Base-by-base conservation (phyloP, 169 alveolate species). In the Plasmodium berghei region DNA sequence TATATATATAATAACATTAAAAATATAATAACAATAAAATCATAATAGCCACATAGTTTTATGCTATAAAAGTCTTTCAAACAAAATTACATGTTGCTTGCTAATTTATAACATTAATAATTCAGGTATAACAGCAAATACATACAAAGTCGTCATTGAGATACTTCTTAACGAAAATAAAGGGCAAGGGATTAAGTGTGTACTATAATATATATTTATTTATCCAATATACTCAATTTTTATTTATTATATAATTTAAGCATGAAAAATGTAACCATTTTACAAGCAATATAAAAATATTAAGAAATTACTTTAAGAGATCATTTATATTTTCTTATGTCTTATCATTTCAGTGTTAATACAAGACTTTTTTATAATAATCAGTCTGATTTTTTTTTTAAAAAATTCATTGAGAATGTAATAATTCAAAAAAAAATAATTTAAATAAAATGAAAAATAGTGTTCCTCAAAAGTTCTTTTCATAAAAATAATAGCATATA, bases 121-220 rank as follows among this genome's bases (percentile, higher is more conserved):
- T 56, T 24, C 69, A 77, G 89, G 42, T 26, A 63, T 77, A 77
- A 77, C 89, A 24, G 45, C 73, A 63, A 64, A 77, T 42, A 46
- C 49, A 48, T 77, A 77, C 54, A 77, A 77, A 77, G 66, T 77
- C 18, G 46, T 77, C 34, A 75, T 77, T 62, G 89, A 77, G 54
- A 64, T 77, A 63, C 75, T 77, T 49, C 75, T 77, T 18, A 77
- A 77, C 49, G 89, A 77, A 49, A 77, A 56, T 24, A 77, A 64
- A 26, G 89, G 58, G 12, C 89, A 77, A 64, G 89, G 89, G n/a
- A 52, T 77, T 24, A 77, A 77, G 89, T 77, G 66, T 48, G 66
- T 18, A 59, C 2, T 42, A 42, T 14, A 18, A 62, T 20, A 28
- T 56, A 71, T 14, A 24, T 49, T 49, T 24, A 22, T 24, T 49